Conservation (phyloP, 2,329 filamentous ascomycete genomes). For the Calonectria pauciramosa region DNA sequence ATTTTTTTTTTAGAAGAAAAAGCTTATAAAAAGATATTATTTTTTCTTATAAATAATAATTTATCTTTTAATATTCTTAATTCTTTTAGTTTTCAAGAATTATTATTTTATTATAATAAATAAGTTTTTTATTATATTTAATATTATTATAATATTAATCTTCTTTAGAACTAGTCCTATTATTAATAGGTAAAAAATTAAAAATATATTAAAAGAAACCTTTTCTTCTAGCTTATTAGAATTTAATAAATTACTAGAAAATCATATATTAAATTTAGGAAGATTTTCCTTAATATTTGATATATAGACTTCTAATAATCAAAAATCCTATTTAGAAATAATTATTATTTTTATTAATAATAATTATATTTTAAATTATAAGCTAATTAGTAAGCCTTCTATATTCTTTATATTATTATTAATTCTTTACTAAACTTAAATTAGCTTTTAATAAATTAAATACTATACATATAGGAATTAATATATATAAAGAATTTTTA, state of each 20-base stretch:
- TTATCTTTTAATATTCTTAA: background rate
- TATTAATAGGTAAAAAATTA: too few relatives aligned
- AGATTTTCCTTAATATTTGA: background rate
- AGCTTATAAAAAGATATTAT: background rate
- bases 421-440: background rate
- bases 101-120: constrained; percentile 1
- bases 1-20: background rate
- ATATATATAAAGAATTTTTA: too few relatives aligned
- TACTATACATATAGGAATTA: background rate
- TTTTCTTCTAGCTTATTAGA: background rate
- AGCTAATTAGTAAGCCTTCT: background rate
- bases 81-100: background rate
- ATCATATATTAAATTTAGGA: background rate
- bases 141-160: background rate
- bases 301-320: background rate
- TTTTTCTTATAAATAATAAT: background rate
- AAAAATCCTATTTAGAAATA: background rate
- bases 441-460: background rate
- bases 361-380: background rate
- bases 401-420: background rate
- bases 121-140: background rate
- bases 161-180: background rate
- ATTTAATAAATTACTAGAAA: background rate
- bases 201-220: background rate
- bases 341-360: background rate